Percentiles rank a stretch among this genome's conserved stretches.
phyloP scores from a whole-genome alignment of 2,329 filamentous ascomycete species.

The Penicillium sp. region DNA sequence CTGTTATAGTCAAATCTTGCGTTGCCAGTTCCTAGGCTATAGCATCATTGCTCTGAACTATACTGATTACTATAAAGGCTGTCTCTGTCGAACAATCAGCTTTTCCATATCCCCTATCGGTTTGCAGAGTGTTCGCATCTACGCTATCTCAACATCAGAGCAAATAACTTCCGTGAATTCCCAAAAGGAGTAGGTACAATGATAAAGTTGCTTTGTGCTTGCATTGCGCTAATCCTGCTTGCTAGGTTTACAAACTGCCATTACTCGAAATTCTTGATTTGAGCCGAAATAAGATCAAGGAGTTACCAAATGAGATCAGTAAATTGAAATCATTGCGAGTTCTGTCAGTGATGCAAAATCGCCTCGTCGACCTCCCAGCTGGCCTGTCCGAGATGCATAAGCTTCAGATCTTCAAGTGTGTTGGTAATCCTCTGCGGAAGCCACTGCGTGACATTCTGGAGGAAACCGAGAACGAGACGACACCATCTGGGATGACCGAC shows the following conservation, averaged over 20 bases:
- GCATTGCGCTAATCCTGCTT: slow-evolving; percentile 17
- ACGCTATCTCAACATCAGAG: slow-evolving; percentile 44
- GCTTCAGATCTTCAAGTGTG: slow-evolving; percentile 77
- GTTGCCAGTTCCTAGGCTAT: neutral
- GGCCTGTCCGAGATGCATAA: slow-evolving; percentile 84
- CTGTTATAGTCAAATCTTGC: neutral
- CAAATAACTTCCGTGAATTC: slow-evolving; percentile 50
- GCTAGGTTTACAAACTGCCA: slow-evolving; percentile 71
- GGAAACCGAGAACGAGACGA: slow-evolving; percentile 57
- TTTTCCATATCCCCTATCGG: slow-evolving; percentile 42
- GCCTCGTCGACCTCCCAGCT: slow-evolving; percentile 71
- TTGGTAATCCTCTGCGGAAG: slow-evolving; percentile 76
- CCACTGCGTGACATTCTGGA: slow-evolving; percentile 64
- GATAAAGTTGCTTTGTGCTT: neutral
- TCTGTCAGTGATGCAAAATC: slow-evolving; percentile 76
- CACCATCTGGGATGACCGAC: slow-evolving; percentile 46
- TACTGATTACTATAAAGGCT: slow-evolving; percentile 30
- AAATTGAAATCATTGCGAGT: slow-evolving; percentile 80
- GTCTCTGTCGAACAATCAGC: slow-evolving; percentile 45
- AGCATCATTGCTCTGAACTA: neutral
- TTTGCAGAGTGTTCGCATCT: slow-evolving; percentile 44
- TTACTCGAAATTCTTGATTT: slow-evolving; percentile 89
- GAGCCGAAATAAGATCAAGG: slow-evolving; percentile 72
- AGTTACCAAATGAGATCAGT: slow-evolving; percentile 68
- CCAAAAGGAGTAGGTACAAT: slow-evolving; percentile 50